A percentile compares a stretch with the other conserved stretches of the same genome.
These are phyloP conservation scores for Zygosaccharomyces siamensis DNA, from an alignment of 805 yeast genomes.

Conservation along the genomic window DNA sequence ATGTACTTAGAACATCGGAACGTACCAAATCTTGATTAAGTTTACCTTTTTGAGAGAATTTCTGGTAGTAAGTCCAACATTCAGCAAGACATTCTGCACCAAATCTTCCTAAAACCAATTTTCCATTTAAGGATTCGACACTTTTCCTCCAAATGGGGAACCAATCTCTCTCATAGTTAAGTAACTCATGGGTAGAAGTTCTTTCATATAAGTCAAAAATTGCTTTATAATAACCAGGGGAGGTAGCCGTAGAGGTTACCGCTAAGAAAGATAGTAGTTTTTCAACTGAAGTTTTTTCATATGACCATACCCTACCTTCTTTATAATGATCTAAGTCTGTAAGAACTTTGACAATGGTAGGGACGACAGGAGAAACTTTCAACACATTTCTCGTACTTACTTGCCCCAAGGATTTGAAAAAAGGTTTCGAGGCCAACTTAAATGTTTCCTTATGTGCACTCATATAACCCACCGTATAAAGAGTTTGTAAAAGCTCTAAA, in stretches of 20 bases:
- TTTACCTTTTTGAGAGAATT: slow-evolving; percentile 12
- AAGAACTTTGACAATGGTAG: slow-evolving; percentile 48
- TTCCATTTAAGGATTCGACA: slow-evolving; percentile 26
- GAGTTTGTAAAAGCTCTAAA: slow-evolving; percentile 36
- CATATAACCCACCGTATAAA: slow-evolving; percentile 25
- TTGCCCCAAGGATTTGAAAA: slow-evolving; percentile 35
- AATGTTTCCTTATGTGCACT: slow-evolving; percentile 24
- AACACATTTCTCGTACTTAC: slow-evolving; percentile 35
- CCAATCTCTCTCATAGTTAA: slow-evolving; percentile 25
- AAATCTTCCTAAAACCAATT: slow-evolving; percentile 30
- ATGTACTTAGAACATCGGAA: slow-evolving; percentile 16
- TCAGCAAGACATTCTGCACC: slow-evolving; percentile 32
- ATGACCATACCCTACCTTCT: slow-evolving; percentile 49
- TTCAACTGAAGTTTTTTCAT: slow-evolving; percentile 44
- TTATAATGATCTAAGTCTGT: slow-evolving; percentile 42
- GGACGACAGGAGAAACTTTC: slow-evolving; percentile 43
- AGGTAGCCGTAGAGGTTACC: slow-evolving; percentile 52
- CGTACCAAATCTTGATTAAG: slow-evolving; percentile 1
- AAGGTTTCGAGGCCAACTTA: slow-evolving; percentile 33
- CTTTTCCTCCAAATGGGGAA: slow-evolving; percentile 30
- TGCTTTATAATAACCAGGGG: slow-evolving; percentile 43
- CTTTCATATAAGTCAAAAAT: slow-evolving; percentile 21
- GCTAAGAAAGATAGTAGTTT: slow-evolving; percentile 44
- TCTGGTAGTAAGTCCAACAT: slow-evolving; percentile 30
- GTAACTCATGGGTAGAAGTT: slow-evolving; percentile 12